These are phyloP conservation scores for Lunularia cruciata DNA, from an alignment of 225 moss, liverwort and hornwort species.

Conservation along the genomic window DNA sequence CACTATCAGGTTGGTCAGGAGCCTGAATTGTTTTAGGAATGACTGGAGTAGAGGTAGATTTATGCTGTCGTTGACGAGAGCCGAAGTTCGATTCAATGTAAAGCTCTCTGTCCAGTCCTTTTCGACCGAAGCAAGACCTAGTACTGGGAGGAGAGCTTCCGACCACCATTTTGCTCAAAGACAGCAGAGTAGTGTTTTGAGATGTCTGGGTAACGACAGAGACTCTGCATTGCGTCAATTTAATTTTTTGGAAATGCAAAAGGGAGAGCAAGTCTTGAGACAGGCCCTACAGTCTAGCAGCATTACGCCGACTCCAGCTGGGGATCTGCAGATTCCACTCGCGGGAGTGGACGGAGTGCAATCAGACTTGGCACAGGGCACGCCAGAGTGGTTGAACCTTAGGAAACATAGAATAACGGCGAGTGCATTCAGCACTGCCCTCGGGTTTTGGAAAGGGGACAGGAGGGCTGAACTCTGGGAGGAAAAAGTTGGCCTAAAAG, in stretches of 20 bases:
- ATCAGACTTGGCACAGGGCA: slow-evolving; percentile 61
- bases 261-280: background rate
- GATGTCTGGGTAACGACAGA: background rate
- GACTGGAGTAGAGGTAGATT: slow-evolving; percentile 7
- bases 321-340: background rate
- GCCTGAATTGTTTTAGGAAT: background rate
- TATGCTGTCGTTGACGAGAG: background rate
- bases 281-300: slow-evolving; percentile 18
- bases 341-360: slow-evolving; percentile 25
- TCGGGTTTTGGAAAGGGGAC: slow-evolving; percentile 74
- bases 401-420: slow-evolving; percentile 83
- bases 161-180: background rate
- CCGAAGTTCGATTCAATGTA: background rate
- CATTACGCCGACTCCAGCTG: background rate
- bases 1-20: background rate
- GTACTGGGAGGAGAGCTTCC: background rate
- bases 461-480: slow-evolving; percentile 77
- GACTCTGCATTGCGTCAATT: slow-evolving; percentile 7
- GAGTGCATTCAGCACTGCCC: slow-evolving; percentile 79
- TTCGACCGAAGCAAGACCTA: background rate
- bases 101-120: background rate
- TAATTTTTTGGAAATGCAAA: slow-evolving; percentile 9
- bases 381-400: slow-evolving; percentile 68
- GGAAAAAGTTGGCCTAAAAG: slow-evolving; percentile 77
- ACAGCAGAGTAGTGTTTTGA: background rate